These are phyloP conservation scores for Trypanosoma brucei DNA, from an alignment of 208 protist species.

Conservation along the genomic window DNA sequence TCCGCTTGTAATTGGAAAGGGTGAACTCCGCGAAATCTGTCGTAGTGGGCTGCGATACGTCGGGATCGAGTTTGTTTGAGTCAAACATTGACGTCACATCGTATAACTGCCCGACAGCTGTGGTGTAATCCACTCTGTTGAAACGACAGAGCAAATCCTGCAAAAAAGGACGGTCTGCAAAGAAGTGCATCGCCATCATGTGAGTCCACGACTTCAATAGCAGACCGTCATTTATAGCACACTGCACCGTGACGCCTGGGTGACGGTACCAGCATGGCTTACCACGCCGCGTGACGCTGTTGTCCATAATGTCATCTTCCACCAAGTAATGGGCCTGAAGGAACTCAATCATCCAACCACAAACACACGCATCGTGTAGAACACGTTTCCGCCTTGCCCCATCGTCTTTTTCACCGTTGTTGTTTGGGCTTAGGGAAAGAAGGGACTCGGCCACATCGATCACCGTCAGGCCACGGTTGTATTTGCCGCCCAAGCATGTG, in stretches of 20 bases:
- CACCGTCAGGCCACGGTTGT: constrained; percentile 86
- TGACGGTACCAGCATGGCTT: constrained; percentile 94
- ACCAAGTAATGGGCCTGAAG: constrained; percentile 97
- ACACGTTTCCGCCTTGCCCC: constrained; percentile 31
- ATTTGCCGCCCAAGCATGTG: constrained; percentile 86
- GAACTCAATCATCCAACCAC: constrained; percentile 93
- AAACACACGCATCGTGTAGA: constrained; percentile 86
- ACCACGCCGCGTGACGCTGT: constrained; percentile 91
- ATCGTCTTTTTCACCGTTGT: constrained; percentile 15
- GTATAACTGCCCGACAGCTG: constrained; percentile 95
- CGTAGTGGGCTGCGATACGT: constrained; percentile 53
- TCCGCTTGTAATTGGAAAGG: constrained; percentile 83
- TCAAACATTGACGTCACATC: constrained; percentile 92
- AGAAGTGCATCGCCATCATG: constrained; percentile 90
- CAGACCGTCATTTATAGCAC: constrained; percentile 96
- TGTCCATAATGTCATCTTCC: constrained; percentile 98
- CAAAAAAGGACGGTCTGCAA: constrained; percentile 80
- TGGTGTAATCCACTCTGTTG: constrained; percentile 89
- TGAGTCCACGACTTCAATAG: constrained; percentile 92
- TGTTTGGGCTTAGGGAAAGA: background rate
- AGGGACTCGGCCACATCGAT: constrained; percentile 68
- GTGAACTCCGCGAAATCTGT: constrained; percentile 87
- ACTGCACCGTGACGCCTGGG: constrained; percentile 85
- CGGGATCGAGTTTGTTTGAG: constrained; percentile 82
- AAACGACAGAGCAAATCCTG: constrained; percentile 89